These are phyloP conservation scores for Gaeumannomyces tritici DNA, from an alignment of 2,329 filamentous ascomycete species.

Conservation along the genomic window DNA sequence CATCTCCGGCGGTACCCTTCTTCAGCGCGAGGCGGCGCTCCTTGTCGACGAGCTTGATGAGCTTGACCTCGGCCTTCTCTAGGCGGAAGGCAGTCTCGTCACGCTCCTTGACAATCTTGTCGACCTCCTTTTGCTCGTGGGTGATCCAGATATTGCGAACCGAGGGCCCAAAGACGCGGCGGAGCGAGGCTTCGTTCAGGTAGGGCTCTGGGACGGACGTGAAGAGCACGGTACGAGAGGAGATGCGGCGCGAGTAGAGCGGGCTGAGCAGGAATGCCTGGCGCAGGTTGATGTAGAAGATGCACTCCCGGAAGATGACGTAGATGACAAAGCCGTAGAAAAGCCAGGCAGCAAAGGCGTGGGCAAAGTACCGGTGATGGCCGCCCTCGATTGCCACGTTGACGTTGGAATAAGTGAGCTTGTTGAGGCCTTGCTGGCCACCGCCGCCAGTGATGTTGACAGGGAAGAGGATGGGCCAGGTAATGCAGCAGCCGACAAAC, in stretches of 20 bases:
- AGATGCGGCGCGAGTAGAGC: conserved; percentile 74
- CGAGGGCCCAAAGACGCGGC: conserved; percentile 70
- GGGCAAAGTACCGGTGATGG: conserved; percentile 67
- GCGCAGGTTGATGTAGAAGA: conserved; percentile 90
- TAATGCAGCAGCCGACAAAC: conserved; percentile 73
- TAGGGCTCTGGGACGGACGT: conserved; percentile 74
- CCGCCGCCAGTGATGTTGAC: conserved; percentile 77
- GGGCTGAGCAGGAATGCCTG: conserved; percentile 87
- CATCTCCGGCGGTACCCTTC: conserved; percentile 35
- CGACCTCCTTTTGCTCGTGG: conserved; percentile 65
- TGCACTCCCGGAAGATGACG: conserved; percentile 78
- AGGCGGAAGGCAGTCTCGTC: conserved; percentile 72
- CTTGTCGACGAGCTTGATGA: conserved; percentile 71
- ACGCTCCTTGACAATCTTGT: conserved; percentile 72
- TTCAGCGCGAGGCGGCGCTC: conserved; percentile 59
- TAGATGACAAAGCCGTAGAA: conserved; percentile 86
- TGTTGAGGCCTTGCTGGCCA: conserved; percentile 56
- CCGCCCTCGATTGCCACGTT: conserved; percentile 33
- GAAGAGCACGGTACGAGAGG: conserved; percentile 85
- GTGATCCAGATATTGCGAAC: conserved; percentile 81
- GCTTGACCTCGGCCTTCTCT: conserved; percentile 76
- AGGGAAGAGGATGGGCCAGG: conserved; percentile 79
- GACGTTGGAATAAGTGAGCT: conserved; percentile 73
- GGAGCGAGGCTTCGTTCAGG: conserved; percentile 65
- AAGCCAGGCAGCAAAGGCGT: conserved; percentile 69